phyloP scores from a whole-genome alignment of 371 early-diverging fungal genomes.

The Mortierella sp. region DNA sequence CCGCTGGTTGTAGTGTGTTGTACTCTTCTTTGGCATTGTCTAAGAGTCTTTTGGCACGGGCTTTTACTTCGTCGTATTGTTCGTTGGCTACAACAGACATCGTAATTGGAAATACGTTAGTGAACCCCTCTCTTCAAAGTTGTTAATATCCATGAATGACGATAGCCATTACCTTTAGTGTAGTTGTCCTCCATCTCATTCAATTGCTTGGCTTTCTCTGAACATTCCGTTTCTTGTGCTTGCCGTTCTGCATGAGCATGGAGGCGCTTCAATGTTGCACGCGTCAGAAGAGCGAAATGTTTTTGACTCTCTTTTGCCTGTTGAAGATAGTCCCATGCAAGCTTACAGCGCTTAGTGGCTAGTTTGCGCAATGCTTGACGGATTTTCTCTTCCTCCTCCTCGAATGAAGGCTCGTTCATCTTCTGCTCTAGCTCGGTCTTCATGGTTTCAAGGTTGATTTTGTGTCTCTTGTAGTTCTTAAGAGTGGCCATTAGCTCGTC shows the following conservation, averaged over 20 bases:
- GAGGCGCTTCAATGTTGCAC: constrained; percentile 30
- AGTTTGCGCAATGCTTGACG: constrained; percentile 23
- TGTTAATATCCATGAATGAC: not conserved
- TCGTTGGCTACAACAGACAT: constrained; percentile 32
- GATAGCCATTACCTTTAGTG: constrained; percentile 25
- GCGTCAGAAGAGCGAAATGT: constrained; percentile 28
- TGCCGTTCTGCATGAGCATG: constrained; percentile 47
- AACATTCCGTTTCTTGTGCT: constrained; percentile 23
- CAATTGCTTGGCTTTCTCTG: constrained; percentile 26
- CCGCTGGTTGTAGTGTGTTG: constrained; percentile 55
- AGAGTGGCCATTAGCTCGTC: constrained; percentile 6
- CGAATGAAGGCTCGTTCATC: constrained; percentile 28
- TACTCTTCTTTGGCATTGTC: constrained; percentile 59
- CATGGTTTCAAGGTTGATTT: constrained; percentile 15
- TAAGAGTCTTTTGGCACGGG: constrained; percentile 53
- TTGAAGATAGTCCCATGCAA: constrained; percentile 43
- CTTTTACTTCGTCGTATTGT: constrained; percentile 52
- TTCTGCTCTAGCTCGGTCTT: constrained; percentile 23
- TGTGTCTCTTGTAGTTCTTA: constrained; percentile 15
- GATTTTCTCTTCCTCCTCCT: constrained; percentile 41
- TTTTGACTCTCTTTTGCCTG: constrained; percentile 25
- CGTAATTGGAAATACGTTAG: not conserved
- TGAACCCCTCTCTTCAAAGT: not conserved
- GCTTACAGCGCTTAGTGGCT: constrained; percentile 39
- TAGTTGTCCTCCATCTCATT: constrained; percentile 46